Conservation (phyloP, 768 basidiomycete species). For the Lactarius hengduanensis region DNA sequence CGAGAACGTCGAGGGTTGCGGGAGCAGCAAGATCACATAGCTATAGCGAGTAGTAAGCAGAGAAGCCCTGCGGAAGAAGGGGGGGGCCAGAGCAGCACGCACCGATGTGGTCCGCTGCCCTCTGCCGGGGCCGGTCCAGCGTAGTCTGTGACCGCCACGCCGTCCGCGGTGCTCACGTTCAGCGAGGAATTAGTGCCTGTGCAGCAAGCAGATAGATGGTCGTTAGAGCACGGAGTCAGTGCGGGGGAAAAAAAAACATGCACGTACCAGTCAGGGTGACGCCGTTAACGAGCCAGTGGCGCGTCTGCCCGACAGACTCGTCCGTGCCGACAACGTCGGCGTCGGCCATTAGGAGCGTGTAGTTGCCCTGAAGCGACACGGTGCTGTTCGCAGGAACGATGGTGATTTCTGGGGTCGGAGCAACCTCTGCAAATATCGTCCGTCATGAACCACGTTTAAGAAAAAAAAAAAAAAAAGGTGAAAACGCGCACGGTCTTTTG, state of each 20-base stretch:
- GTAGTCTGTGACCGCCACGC: conserved; percentile 58
- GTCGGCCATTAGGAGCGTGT: conserved; percentile 75
- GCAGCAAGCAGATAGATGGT: neutral
- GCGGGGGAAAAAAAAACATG: neutral
- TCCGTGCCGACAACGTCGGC: conserved; percentile 65
- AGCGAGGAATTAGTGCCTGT: conserved; percentile 9
- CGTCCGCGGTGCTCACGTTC: conserved; percentile 45
- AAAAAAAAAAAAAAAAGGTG: neutral
- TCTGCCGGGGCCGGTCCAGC: conserved; percentile 67
- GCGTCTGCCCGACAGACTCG: conserved; percentile 56
- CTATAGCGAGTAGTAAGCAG: conserved; percentile 36
- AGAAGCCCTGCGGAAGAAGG: neutral
- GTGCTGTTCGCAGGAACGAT: conserved; percentile 52
- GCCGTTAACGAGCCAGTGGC: conserved; percentile 80
- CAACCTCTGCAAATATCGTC: conserved; percentile 48
- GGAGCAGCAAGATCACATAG: conserved; percentile 65
- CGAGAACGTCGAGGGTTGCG: conserved; percentile 60
- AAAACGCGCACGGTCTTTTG: conserved; percentile 51
- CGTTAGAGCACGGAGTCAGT: neutral
- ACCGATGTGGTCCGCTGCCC: conserved; percentile 77
- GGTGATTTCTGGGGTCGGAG: conserved; percentile 51
- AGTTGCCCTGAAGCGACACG: conserved; percentile 46
- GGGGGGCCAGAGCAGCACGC: conserved; percentile 6
- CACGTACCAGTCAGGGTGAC: conserved; percentile 48
- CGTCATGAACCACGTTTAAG: neutral